Base-by-base conservation (phyloP, 345 rosid genomes). In the Dimocarpus longan region DNA sequence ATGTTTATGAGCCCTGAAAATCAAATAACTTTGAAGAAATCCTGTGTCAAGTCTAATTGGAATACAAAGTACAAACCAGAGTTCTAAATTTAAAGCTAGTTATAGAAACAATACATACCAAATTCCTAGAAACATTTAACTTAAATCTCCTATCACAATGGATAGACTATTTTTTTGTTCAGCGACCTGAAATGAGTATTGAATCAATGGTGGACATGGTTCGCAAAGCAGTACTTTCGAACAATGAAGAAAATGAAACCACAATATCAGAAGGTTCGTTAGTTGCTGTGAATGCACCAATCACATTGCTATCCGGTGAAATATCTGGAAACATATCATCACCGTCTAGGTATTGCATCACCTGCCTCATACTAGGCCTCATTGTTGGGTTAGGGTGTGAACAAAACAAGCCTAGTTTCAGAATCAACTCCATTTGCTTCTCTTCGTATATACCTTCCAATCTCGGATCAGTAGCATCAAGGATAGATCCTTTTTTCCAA, bases 321-420 rank as follows among this genome's bases (percentile, higher is more conserved):
- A 79, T 43, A 50, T 82, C 78, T 16, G 71, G 76, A 66, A 78
- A 52, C 10, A 9, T 26, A 10, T 67, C 85, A 46, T 78, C 69
- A 11, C 86, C 81, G 24, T 86, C 86, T 9, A 88, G 80, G 69
- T 78, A 86, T 16, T 86, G 85, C 46, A 84, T 54, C 44, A 84
- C 65, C 18, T 79, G 63, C 24, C 63, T 57, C 63, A 57, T 57
- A n/a, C 75, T 80, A 2, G 80, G 78, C 67, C 90, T 81, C 10
- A 32, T 22, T 42, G 76, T 79, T 67, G 86, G 75, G 7, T 43
- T 57, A 3, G 74, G 43, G 54, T 83, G 75, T 13, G 82, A 70
- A 39, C 89, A 86, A 0, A 86, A 74, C 67, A 86, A 73, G 0
- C 89, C 86, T 2, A 88, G 82, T 19, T 79, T 85, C 42, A 87